A percentile compares a stretch with the other conserved stretches of the same genome.
These are phyloP conservation scores for Barbatosphaeria neglecta DNA, from an alignment of 495 filamentous ascomycete genomes.

Conservation along the genomic window DNA sequence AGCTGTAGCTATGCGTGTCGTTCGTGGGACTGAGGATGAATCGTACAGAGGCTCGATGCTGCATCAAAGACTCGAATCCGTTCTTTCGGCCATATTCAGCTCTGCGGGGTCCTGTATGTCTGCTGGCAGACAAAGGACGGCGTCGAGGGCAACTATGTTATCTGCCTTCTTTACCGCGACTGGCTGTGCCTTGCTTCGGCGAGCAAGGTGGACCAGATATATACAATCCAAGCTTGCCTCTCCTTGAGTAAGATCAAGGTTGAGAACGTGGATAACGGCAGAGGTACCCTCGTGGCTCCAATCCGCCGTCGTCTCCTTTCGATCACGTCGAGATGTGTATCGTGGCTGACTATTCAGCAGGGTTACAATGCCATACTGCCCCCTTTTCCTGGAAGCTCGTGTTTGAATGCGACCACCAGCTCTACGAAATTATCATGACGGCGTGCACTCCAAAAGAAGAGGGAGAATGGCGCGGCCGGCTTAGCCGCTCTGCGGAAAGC, in stretches of 20 bases:
- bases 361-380: constrained; percentile 74
- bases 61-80: constrained; percentile 47
- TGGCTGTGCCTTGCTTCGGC: constrained; percentile 68
- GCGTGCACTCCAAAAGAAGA: constrained; percentile 80
- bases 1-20: no score
- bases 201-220: constrained; percentile 44
- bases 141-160: constrained; percentile 69
- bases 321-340: background rate
- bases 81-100: constrained; percentile 65
- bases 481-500: constrained; percentile 29
- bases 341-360: constrained; percentile 28
- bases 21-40: no score
- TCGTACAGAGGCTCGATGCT: constrained; percentile 25
- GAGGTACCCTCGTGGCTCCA: constrained; percentile 48
- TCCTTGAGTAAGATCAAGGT: constrained; percentile 57
- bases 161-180: constrained; percentile 72
- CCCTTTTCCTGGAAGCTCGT: constrained; percentile 89
- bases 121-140: constrained; percentile 62
- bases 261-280: constrained; percentile 68
- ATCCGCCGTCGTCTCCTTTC: background rate
- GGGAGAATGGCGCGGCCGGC: constrained; percentile 54
- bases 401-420: constrained; percentile 63
- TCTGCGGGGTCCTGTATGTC: constrained; percentile 81
- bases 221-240: constrained; percentile 67
- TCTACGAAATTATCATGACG: constrained; percentile 78